Evolutionary conservation across 495 filamentous ascomycete genomes (phyloP).

Genomic region (Penicillium simplicissimum): DNA sequence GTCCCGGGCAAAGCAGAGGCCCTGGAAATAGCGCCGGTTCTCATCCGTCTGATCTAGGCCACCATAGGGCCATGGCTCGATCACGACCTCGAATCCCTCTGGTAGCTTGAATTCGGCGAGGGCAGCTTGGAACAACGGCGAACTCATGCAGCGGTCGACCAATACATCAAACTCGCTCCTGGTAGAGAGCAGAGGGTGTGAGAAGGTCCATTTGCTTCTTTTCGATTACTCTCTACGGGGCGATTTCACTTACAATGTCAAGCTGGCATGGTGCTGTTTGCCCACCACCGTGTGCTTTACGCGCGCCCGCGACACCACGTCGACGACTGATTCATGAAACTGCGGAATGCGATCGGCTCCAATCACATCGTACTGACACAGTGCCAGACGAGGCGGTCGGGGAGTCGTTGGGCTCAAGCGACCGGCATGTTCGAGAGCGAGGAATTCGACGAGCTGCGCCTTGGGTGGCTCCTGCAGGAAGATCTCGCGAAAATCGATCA

Average conservation of each 20-base stretch:
- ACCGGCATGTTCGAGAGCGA: conserved; percentile 52
- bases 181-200: no score
- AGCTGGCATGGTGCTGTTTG: conserved; percentile 59
- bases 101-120: conserved; percentile 63
- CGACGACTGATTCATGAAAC: conserved; percentile 64
- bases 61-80: conserved; percentile 73
- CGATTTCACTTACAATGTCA: conserved; percentile 53
- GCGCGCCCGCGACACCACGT: conserved; percentile 51
- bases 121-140: conserved; percentile 61
- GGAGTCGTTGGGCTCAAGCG: conserved; percentile 46
- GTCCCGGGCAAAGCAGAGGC: conserved; percentile 50
- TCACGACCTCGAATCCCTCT: conserved; percentile 61
- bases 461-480: conserved; percentile 55
- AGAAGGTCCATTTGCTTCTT: not conserved
- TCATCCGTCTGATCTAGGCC: conserved; percentile 57
- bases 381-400: conserved; percentile 59
- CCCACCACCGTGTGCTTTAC: conserved; percentile 56
- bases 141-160: conserved; percentile 58
- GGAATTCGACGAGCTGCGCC: conserved; percentile 45
- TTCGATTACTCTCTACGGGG: not conserved
- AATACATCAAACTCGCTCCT: conserved; percentile 65
- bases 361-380: conserved; percentile 67
- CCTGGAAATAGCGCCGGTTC: conserved; percentile 56
- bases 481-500: conserved; percentile 56
- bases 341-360: conserved; percentile 55